phyloP scores from a whole-genome alignment of 2,329 filamentous ascomycete species.

The Xylariomycetidae sp. region DNA sequence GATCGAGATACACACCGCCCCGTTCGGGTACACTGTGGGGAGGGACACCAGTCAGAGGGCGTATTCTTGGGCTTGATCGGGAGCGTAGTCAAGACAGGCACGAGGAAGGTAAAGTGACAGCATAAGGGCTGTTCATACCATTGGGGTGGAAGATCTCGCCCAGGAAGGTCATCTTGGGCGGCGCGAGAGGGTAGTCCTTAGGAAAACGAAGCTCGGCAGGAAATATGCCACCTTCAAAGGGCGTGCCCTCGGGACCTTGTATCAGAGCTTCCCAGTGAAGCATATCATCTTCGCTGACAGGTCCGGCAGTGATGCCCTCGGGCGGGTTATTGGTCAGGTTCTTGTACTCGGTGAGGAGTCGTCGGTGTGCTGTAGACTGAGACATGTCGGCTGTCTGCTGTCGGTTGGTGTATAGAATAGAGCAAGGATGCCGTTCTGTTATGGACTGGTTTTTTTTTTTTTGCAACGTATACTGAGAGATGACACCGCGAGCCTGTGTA shows the following conservation, averaged over 20 bases:
- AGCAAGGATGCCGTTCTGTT: too few species aligned
- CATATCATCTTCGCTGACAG: slow-evolving; percentile 88
- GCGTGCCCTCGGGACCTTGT: slow-evolving; percentile 89
- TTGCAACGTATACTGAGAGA: too few species aligned
- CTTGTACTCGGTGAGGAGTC: slow-evolving; percentile 94
- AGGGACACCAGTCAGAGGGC: too few species aligned
- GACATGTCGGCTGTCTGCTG: too few species aligned
- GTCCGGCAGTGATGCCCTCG: slow-evolving; percentile 95
- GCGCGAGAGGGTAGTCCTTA: slow-evolving; percentile 92
- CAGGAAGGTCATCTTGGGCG: slow-evolving; percentile 92
- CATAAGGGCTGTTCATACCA: slow-evolving; percentile 59
- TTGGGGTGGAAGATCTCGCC: slow-evolving; percentile 96
- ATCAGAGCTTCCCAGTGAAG: slow-evolving; percentile 96
- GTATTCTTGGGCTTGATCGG: too few species aligned
- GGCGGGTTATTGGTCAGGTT: slow-evolving; percentile 88
- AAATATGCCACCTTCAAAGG: slow-evolving; percentile 93
- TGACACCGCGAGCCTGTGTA: too few species aligned
- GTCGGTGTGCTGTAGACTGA: slow-evolving; percentile 60
- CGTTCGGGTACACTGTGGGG: slow-evolving; percentile 82
- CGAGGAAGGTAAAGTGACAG: not conserved
- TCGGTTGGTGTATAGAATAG: too few species aligned
- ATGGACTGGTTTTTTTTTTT: too few species aligned
- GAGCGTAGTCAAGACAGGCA: too few species aligned
- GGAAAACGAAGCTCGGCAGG: slow-evolving; percentile 93
- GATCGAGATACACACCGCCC: slow-evolving; percentile 96